phyloP scores from a whole-genome alignment of 352 stramenopile genomes.

The Phytophthora brassicae region DNA sequence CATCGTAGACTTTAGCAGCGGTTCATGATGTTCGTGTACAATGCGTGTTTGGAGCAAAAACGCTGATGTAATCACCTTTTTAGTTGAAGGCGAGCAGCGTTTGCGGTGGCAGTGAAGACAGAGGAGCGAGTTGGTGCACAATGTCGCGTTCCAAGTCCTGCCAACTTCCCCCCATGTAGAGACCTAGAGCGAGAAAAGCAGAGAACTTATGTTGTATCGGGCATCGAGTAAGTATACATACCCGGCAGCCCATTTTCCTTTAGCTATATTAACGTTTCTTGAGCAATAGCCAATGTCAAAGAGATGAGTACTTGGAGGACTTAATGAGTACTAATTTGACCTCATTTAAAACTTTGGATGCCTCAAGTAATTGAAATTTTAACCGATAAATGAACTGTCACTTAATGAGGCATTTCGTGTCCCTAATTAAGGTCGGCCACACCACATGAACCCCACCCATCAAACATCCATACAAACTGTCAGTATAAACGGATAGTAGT shows the following conservation, averaged over 20 bases:
- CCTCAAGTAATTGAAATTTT: not conserved
- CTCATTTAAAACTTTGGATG: not conserved
- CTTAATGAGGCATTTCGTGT: not conserved
- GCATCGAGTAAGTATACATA: slow-evolving; percentile 5
- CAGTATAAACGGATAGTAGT: not conserved
- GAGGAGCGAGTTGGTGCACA: not conserved
- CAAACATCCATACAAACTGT: slow-evolving; percentile 15
- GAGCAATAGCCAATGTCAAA: slow-evolving; percentile 25
- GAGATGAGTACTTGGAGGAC: not conserved
- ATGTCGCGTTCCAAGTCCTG: slow-evolving; percentile 1
- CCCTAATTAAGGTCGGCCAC: not conserved
- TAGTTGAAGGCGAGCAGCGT: slow-evolving; percentile 7
- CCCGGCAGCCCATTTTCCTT: slow-evolving; percentile 28
- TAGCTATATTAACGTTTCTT: slow-evolving; percentile 32
- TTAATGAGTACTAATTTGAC: not conserved
- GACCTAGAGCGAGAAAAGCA: slow-evolving; percentile 38
- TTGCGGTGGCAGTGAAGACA: not conserved
- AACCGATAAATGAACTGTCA: too few species aligned
- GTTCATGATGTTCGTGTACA: slow-evolving; percentile 31
- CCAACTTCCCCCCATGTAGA: slow-evolving; percentile 33
- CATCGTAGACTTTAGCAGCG: slow-evolving; percentile 47
- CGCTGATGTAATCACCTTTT: slow-evolving; percentile 7
- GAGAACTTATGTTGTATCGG: slow-evolving; percentile 38
- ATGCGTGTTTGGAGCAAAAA: slow-evolving; percentile 27
- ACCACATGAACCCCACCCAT: slow-evolving; percentile 15